Base-by-base conservation (phyloP, 371 early-diverging fungal genomes). In the Ordospora pajunii region DNA sequence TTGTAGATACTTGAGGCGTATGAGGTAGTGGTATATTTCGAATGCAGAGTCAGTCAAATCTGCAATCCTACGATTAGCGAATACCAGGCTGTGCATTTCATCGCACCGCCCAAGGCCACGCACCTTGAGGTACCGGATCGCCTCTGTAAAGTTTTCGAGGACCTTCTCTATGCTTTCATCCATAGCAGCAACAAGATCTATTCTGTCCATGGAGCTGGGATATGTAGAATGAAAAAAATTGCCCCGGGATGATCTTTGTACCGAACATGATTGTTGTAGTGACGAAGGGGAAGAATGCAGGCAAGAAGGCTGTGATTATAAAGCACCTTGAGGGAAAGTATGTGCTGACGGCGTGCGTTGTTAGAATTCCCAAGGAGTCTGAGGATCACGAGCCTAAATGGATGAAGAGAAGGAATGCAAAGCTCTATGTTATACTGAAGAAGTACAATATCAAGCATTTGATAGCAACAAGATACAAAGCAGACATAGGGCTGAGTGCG, bases 371-470 rank as follows among this genome's bases (percentile, higher is more conserved):
- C 23, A 52, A 73, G 17, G 63, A 78, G 22, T 40, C 72, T 0
- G 69, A 75, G 22, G 84, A 84, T 37, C 54, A 80, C 54, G 63
- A 75, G 75, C 68, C 82, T n/a, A 73, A 79, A 40, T 70, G 54
- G 49, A 62, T 78, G 62, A 80, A 82, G 42, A 78, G 72, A 42
- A 82, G 71, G 58, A 70, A 67, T 42, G 53, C 44, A n/a, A 75
- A 68, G 45, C 70, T 82, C 23, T 44, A 67, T n/a, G 46, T 70
- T 19, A 81, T 84, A 45, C 45, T 82, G 3, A 84, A 84, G 68
- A 82, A 76, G 52, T 71, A 75, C 44, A 84, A 82, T 64, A 53
- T 78, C 7, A 78, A 70, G 40, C 84, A 84, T 69, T 27, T 82
- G 4, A 46, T 82, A 9, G 79, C 82, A n/a, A 82, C 84, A 21